Evolutionary conservation across 305 asterid genomes (phyloP).

Genomic region (Fraxinus floribunda): DNA sequence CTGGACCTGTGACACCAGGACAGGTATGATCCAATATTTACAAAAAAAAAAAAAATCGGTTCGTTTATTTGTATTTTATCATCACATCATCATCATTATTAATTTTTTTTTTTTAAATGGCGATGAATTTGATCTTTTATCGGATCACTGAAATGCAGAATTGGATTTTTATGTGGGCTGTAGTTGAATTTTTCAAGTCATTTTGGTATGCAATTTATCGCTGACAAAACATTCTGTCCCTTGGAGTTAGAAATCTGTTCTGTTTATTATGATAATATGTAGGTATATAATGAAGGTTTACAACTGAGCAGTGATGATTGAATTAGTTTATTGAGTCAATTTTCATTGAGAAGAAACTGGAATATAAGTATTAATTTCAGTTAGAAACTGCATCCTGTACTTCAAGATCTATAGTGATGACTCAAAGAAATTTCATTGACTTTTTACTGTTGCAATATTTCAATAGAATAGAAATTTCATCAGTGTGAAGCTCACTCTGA

Average conservation of each 20-base stretch:
- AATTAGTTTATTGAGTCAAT: not conserved
- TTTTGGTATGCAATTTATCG: not conserved
- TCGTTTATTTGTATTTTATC: not conserved
- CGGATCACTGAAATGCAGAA: constrained; percentile 19
- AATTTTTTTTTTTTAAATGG: constrained; percentile 9
- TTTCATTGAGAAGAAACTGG: not conserved
- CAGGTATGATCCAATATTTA: constrained; percentile 43
- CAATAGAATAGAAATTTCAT: not conserved
- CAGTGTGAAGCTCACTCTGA: too few species aligned
- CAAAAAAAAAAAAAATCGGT: not conserved
- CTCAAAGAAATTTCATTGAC: not conserved
- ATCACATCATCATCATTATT: too few species aligned
- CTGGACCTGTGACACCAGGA: constrained; percentile 82
- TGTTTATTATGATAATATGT: not conserved
- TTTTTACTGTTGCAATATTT: not conserved
- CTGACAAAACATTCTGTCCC: not conserved
- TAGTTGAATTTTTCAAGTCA: not conserved
- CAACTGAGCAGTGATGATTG: not conserved
- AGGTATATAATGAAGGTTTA: not conserved
- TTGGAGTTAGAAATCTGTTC: not conserved
- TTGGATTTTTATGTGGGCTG: not conserved
- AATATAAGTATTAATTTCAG: not conserved
- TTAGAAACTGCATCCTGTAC: not conserved
- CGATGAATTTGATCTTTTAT: constrained; percentile 19
- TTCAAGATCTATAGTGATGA: not conserved